Evolutionary conservation across 2,329 filamentous ascomycete species (phyloP), one percentile per base, ranked within the genome.

Genomic region (Beauveria brongniartii): DNA sequence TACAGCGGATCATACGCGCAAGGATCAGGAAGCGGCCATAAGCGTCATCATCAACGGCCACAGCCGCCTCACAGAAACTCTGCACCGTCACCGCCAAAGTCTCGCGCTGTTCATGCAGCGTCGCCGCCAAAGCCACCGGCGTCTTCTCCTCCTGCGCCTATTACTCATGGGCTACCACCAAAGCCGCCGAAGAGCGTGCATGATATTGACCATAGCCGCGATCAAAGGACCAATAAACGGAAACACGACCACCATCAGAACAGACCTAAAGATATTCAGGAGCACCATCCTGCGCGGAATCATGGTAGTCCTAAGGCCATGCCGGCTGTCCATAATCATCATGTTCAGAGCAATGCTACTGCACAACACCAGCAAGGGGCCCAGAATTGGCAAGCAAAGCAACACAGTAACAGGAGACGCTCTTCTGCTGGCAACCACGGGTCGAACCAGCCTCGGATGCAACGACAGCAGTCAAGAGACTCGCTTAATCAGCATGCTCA

Each of bases 141-240:
- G 12, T 30, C 59, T 12, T 40, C 52, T 9, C 47, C 54, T 22
- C 54, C 48, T 14, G 22, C n/a, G 3, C 46, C 46, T 5, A 52
- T 52, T 8, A 20, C 48, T n/a, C 46, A 57, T 26, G 46, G 34
- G 3, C 40, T 62, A 24, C 61, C 61, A 3, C 61, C 61, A 2
- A 62, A 62, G 24, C 61, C 61, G 14, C 61, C 61, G 5, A 62
- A 62, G 22, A 62, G 61, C n/a, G 46, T 62, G 3, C 56, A 62
- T 14, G 61, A 62, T 5, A 46, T 51, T 46, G 47, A 51, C n/a
- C 34, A 52, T 37, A 28, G 40, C 18, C 41, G 52, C 14, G 48
- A 62, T 43, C 50, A 62, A 37, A 51, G 56, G n/a, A 55, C 51
- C 10, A 62, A 52, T 20, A 62, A 62, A 9, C 48, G 51, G 30